Evolutionary conservation across 371 early-diverging fungal genomes (phyloP).

Genomic region (Rhizopus delemar): DNA sequence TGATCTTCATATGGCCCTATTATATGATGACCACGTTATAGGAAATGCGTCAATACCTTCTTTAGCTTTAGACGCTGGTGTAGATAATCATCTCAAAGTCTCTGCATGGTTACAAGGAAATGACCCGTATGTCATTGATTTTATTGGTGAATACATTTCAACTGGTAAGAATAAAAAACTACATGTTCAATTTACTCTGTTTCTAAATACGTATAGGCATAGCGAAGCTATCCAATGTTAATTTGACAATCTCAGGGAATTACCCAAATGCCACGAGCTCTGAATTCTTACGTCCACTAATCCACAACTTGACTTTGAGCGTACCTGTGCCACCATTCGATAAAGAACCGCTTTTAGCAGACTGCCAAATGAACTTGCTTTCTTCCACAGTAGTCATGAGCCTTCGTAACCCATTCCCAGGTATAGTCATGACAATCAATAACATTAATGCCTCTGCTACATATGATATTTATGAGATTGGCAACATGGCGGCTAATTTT

Average conservation of each 20-base stretch:
- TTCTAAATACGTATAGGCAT: conserved; percentile 8
- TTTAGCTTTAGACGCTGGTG: conserved; percentile 26
- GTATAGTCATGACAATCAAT: conserved; percentile 34
- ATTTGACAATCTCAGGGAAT: conserved; percentile 42
- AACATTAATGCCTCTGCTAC: conserved; percentile 43
- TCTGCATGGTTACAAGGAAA: conserved; percentile 26
- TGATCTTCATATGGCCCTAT: conserved; percentile 25
- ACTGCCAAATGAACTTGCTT: conserved; percentile 43
- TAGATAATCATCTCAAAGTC: conserved; percentile 20
- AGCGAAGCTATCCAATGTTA: conserved; percentile 18
- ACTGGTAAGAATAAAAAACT: conserved; percentile 22
- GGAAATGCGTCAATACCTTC: conserved; percentile 41
- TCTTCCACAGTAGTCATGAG: conserved; percentile 48
- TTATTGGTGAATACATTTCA: conserved; percentile 43
- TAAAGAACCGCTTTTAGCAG: conserved; percentile 34
- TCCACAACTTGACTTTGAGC: conserved; percentile 33
- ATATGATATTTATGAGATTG: conserved; percentile 36
- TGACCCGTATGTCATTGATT: conserved; percentile 27
- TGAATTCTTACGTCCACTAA: conserved; percentile 20
- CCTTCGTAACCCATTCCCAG: conserved; percentile 43
- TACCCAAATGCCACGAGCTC: conserved; percentile 41
- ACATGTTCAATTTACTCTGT: not conserved
- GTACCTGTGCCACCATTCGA: conserved; percentile 38
- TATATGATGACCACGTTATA: conserved; percentile 31
- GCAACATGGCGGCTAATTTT: conserved; percentile 40